Conservation (phyloP, 306 rosid genomes). For the Rosa rugosa region DNA sequence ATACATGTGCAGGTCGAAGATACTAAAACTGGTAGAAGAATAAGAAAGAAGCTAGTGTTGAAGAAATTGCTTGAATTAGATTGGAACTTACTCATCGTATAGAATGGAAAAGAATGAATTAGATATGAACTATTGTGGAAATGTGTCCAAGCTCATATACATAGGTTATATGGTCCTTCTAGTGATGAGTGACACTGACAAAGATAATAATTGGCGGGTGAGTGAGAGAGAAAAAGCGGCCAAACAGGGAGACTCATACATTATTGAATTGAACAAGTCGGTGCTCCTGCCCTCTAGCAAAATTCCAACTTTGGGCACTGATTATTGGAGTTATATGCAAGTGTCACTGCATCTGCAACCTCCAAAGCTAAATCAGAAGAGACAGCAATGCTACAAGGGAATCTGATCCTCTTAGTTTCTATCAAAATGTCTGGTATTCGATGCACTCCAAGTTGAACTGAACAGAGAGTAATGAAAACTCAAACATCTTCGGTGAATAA, state of each 20-base stretch:
- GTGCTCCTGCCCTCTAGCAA: neutral
- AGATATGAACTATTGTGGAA: neutral
- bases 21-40: constrained; percentile 26
- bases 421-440: neutral
- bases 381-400: neutral
- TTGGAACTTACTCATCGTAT: neutral
- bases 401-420: neutral
- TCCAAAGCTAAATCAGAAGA: neutral
- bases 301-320: neutral
- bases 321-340: neutral
- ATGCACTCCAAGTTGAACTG: neutral
- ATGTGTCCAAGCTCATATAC: neutral
- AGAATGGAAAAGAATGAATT: neutral
- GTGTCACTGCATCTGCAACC: neutral
- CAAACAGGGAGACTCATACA: neutral
- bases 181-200: neutral
- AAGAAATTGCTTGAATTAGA: neutral
- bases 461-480: neutral
- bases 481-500: neutral
- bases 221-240: constrained; percentile 4
- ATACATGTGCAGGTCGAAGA: constrained; percentile 32
- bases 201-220: neutral
- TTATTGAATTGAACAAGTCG: neutral
- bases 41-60: neutral
- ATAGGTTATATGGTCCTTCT: neutral